Base-by-base conservation (phyloP, 345 rosid species). In the Bruguiera parviflora region DNA sequence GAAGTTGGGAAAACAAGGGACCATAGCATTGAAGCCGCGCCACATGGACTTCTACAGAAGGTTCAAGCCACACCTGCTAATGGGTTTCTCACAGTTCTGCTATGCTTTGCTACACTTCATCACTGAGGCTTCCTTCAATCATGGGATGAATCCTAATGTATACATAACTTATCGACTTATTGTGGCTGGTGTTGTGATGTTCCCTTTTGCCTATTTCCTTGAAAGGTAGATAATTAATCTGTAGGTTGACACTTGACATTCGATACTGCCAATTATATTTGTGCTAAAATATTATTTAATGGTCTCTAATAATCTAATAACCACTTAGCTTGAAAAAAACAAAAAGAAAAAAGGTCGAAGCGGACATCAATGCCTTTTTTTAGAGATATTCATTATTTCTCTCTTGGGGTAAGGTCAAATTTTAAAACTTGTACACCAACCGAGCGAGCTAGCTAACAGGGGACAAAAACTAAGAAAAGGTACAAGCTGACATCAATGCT, bases 121-220 rank as follows among this genome's bases (percentile, higher is more conserved):
- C 63, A 82, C 90, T 0, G 89, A 89, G 68, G 92, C 90, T 29
- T 85, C 92, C 63, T 85, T 89, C 81, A 79, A 84, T 32, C 90
- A 84, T 64, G 92, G 92, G 25, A 78, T 89, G 89, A 85, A 89
- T 74, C 91, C 91, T 65, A 85, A 89, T 65, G 89, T 87, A 67
- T 84, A 84, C 73, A 21, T 89, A 33, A 87, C 91, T 57, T 87
- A 89, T 35, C 80, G 95, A 16, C 86, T 87, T 55, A 67, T 85
- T 13, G 87, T 82, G 10, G 74, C 83, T 5, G 81, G 83, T 49
- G 31, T 87, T 3, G 64, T 75, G 15, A 72, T 85, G 83, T 64
- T 81, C 25, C 91, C 91, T 66, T 83, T 88, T 28, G 91, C 91
- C 46, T 88, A 72, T 74, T 79, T 85, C 69, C 80, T 83, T 0